These are phyloP conservation scores for Fraxinus nigra DNA, from an alignment of 305 asterid species.

Conservation along the genomic window DNA sequence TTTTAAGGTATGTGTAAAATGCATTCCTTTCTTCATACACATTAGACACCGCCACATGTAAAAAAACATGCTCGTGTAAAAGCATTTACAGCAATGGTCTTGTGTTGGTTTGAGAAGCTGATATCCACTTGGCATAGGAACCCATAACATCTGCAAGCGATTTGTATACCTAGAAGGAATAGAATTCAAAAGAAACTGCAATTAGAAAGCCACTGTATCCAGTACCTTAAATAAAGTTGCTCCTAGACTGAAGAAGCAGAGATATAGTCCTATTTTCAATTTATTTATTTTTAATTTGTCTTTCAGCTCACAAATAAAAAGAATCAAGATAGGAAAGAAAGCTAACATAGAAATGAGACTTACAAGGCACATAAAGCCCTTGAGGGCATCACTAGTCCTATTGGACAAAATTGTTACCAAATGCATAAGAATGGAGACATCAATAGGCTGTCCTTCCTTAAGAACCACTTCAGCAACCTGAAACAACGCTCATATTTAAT, in stretches of 20 bases:
- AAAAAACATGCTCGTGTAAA: conserved; percentile 25
- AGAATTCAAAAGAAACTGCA: conserved; percentile 19
- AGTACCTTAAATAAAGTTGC: background rate
- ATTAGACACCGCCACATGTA: conserved; percentile 15
- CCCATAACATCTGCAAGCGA: conserved; percentile 79
- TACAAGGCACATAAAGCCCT: conserved; percentile 80
- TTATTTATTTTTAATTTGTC: conserved; percentile 1
- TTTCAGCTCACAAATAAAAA: conserved; percentile 23
- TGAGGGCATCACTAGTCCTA: conserved; percentile 51
- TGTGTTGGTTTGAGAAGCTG: conserved; percentile 47
- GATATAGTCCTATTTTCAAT: conserved; percentile 10
- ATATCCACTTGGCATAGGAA: conserved; percentile 78
- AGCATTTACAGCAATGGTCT: conserved; percentile 69
- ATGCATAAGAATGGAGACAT: conserved; percentile 55
- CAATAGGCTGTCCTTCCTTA: conserved; percentile 60
- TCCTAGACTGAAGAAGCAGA: conserved; percentile 19
- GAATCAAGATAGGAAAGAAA: conserved; percentile 21
- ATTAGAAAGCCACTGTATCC: conserved; percentile 17
- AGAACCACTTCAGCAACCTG: conserved; percentile 83
- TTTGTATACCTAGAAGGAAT: conserved; percentile 60
- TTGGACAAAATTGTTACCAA: conserved; percentile 64
- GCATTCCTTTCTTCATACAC: conserved; percentile 20
- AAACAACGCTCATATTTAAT: conserved; percentile 26
- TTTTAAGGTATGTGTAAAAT: conserved; percentile 10
- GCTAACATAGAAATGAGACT: conserved; percentile 26